Evolutionary conservation across 2,329 filamentous ascomycete species (phyloP), one percentile per base, ranked within the genome.

Genomic region (Coniochaeta hoffmannii): DNA sequence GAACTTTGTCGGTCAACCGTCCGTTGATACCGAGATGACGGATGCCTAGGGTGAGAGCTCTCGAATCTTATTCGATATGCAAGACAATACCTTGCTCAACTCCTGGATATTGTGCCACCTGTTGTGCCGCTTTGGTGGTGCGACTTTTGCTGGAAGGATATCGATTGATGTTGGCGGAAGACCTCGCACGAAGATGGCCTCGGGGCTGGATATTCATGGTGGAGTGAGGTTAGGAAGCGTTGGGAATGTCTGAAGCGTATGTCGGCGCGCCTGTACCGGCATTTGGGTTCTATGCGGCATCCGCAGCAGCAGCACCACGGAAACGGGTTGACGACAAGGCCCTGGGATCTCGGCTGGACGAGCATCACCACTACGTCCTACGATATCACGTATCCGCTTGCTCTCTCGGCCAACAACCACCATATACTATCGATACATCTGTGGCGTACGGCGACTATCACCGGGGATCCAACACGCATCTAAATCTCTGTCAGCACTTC

Each of bases 1-100:
- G 28, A 34, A 51, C 30, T 51, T 51, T 6, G 50, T 57, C 12
- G 44, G 63, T 19, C 69, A 66, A 17, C 58, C 59, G 38, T 50
- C 60, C 26, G 60, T 69, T 35, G 81, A 84, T 60, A 81, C 79
- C 4, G 80, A 82, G 65, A 85, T 85, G 81, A 82, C 73, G 15
- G 81, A 82, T 61, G 79, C 80, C 54, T 83, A 62, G 72, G 51
- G 53, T 55, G 28, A 41, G 36, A 54, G 52, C 26, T 56, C 32
- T 32, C 32, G 51, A 35, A 62, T 61, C 57, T n/a, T 64, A 46
- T 15, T n/a, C 22, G 41, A 46, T 46, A 12, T 46, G 41, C 41
- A 46, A 46, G 41, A 56, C 60, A 56, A 55, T 58, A 63, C 63
- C 61, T 62, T 60, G 57, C 61, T 64, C 63, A 64, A 57, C 58